Base-by-base conservation (phyloP, 805 yeast genomes). In the Barnettozyma sucrosica region DNA sequence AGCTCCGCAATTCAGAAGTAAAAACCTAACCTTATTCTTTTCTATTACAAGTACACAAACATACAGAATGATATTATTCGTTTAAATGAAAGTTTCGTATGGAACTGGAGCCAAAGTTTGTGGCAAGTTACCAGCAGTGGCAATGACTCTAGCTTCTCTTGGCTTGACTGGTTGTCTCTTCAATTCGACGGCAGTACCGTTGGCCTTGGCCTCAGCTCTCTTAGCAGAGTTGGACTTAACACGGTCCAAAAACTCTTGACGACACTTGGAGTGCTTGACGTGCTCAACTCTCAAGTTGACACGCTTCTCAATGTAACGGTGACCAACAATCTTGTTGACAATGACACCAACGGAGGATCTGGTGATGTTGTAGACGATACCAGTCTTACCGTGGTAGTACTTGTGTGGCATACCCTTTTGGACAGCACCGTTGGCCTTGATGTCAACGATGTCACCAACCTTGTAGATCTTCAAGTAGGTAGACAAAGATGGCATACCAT, bases 351-450 rank as follows among this genome's bases (percentile, higher is more conserved):
- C 98, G 59, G 99, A 80, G 57, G 96, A 77, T 83, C 88, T 93
- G 85, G 99, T 92, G 64, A 93, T 95, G 84, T 93, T 93, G 96
- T 83, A 93, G 62, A 93, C 83, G 66, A 93, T 88, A 85, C 99
- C 99, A 63, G 99, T 93, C 85, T 90, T 93, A 79, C 99, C 99
- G 83, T 93, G 97, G 97, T 93, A 93, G 86, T 81, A 90, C 82
- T 93, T 93, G 89, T 89, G 96, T 75, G 99, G 99, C 97, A 93
- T 89, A 88, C 98, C 97, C 85, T 92, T 90, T 75, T 93, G 98
- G 82, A 90, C 81, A 64, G 99, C 81, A 83, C 97, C 97, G 75
- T 93, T 93, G 75, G 95, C 99, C 80, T 88, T 92, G 82, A 93
- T 90, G 77, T 93, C 99, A 70, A 93, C 99, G 67, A 93, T 92